phyloP scores from a whole-genome alignment of 306 rosid species.

The Comarum palustre region DNA sequence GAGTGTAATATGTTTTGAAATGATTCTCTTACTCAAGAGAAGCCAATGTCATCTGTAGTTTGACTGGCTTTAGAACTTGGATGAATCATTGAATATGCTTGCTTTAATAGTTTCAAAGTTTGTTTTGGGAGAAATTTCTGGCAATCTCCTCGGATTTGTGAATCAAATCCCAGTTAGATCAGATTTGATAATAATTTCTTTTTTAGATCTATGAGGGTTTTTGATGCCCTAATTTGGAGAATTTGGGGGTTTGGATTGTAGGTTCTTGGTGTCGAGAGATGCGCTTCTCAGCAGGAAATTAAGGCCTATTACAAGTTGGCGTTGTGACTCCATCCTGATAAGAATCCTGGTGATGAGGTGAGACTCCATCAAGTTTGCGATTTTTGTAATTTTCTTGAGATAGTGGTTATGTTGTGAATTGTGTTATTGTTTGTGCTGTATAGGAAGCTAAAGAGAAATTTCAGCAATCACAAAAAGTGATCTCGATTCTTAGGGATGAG shows the following conservation, averaged over 20 bases:
- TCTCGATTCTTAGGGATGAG: conserved; percentile 85
- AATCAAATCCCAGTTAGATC: too few relatives aligned
- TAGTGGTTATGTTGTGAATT: not conserved
- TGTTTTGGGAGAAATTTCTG: too few relatives aligned
- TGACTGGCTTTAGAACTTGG: too few relatives aligned
- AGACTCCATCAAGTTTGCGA: conserved; percentile 5
- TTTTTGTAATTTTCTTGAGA: not conserved
- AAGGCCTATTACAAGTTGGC: conserved; percentile 90
- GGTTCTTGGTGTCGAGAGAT: conserved; percentile 81
- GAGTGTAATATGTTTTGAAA: not conserved
- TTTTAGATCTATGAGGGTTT: not conserved
- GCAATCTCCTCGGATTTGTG: too few relatives aligned
- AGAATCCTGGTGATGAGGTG: too few relatives aligned
- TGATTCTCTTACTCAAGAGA: conserved; percentile 46
- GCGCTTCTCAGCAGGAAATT: conserved; percentile 82
- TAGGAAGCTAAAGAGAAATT: conserved; percentile 90
- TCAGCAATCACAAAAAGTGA: conserved; percentile 83
- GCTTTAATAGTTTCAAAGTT: too few relatives aligned
- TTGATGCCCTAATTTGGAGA: not conserved
- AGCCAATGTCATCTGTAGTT: too few relatives aligned
- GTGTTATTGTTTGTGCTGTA: conserved; percentile 17
- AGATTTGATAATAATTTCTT: too few relatives aligned
- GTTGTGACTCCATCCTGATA: conserved; percentile 45
- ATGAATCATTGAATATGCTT: too few relatives aligned
- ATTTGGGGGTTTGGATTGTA: conserved; percentile 19